Evolutionary conservation across 495 filamentous ascomycete species (phyloP).

Genomic region (Talaromyces adpressus): DNA sequence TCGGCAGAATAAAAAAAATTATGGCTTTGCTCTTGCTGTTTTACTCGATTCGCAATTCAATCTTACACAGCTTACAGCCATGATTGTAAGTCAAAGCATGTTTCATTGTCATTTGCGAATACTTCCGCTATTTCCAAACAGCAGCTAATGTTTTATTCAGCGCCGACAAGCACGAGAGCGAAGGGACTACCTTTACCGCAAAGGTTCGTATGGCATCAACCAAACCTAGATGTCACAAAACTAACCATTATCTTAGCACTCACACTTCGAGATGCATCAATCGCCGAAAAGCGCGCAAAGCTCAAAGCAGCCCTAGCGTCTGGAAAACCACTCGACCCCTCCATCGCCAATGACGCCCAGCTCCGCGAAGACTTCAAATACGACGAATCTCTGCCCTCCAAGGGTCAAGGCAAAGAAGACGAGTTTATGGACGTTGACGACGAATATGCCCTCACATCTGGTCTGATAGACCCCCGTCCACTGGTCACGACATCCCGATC

Average conservation of each 20-base stretch:
- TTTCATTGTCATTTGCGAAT: not conserved
- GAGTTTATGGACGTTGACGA: slow-evolving; percentile 74
- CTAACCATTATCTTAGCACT: slow-evolving; percentile 36
- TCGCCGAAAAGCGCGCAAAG: slow-evolving; percentile 81
- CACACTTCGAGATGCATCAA: slow-evolving; percentile 84
- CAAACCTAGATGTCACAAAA: not conserved
- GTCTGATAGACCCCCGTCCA: slow-evolving; percentile 77
- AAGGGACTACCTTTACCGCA: slow-evolving; percentile 90
- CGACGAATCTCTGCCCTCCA: slow-evolving; percentile 65
- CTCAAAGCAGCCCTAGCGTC: slow-evolving; percentile 77
- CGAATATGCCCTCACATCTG: slow-evolving; percentile 82
- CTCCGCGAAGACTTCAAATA: slow-evolving; percentile 88
- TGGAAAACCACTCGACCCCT: slow-evolving; percentile 76
- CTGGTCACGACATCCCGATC: slow-evolving; percentile 90
- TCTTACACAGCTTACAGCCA: slow-evolving; percentile 15
- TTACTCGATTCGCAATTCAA: not conserved
- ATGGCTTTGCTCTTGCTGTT: slow-evolving; percentile 17
- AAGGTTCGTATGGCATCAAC: slow-evolving; percentile 14
- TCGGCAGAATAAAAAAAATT: slow-evolving; percentile 32
- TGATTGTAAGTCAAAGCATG: slow-evolving; percentile 31
- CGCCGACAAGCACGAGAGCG: slow-evolving; percentile 74
- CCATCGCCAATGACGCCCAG: slow-evolving; percentile 81
- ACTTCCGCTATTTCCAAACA: not conserved
- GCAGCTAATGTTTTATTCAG: slow-evolving; percentile 22
- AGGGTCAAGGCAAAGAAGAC: slow-evolving; percentile 34